These are phyloP conservation scores for Fusarium secorum DNA, from an alignment of 2,329 filamentous ascomycete species.

Conservation along the genomic window DNA sequence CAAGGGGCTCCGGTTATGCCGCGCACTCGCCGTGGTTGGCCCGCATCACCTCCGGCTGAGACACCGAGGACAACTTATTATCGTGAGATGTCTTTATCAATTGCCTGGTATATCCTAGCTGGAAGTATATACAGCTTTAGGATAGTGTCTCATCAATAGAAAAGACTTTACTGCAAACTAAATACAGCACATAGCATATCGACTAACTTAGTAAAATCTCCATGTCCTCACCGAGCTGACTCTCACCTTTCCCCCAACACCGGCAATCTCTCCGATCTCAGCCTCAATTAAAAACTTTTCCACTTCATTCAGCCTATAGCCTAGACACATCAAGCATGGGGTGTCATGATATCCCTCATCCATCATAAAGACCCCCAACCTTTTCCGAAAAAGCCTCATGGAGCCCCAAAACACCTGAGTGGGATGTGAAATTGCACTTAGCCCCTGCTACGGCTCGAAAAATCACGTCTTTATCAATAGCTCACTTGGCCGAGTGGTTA, in stretches of 20 bases:
- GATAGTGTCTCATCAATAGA: neutral
- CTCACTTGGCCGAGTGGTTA: constrained; percentile 22
- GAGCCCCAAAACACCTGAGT: neutral
- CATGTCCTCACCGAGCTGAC: neutral
- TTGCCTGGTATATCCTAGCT: neutral
- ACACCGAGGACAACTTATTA: neutral
- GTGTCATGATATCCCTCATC: neutral
- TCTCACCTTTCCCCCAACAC: neutral
- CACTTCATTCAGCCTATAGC: neutral
- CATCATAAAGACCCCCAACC: neutral
- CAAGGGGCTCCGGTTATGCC: constrained; percentile 5
- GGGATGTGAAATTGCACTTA: rapidly evolving
- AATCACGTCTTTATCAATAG: neutral
- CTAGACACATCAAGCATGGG: neutral
- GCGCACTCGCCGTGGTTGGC: constrained; percentile 18
- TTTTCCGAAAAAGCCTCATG: neutral
- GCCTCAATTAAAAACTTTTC: neutral
- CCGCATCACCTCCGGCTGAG: constrained; percentile 13
- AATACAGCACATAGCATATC: neutral
- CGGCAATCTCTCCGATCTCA: neutral
- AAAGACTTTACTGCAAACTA: neutral
- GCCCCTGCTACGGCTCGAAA: rapidly evolving
- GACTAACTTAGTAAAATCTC: neutral
- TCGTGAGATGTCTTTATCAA: neutral
- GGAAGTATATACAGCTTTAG: neutral